Conservation (phyloP, 2,329 filamentous ascomycete species). For the Xylaria sp. region DNA sequence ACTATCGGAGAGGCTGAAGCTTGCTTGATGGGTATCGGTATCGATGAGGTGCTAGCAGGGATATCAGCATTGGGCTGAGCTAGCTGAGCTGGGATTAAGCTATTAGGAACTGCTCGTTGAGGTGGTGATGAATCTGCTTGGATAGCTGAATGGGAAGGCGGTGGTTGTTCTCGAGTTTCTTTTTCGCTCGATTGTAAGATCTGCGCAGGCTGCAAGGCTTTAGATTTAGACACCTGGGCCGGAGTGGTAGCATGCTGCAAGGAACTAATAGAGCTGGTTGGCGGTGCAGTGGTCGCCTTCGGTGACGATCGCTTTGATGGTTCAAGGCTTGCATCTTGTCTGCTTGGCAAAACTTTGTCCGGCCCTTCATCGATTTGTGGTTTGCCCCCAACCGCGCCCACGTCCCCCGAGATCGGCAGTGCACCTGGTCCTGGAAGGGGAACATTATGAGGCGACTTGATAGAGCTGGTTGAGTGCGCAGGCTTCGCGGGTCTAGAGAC, state of each 20-base stretch:
- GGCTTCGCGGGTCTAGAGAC: conserved; percentile 12
- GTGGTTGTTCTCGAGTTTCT: conserved; percentile 12
- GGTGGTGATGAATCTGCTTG: conserved; percentile 33
- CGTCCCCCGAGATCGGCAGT: conserved; percentile 5
- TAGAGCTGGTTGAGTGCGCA: conserved; percentile 10
- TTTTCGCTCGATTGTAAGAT: conserved; percentile 14
- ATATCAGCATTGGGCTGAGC: conserved; percentile 49
- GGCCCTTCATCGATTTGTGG: conserved; percentile 7
- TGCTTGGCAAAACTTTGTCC: conserved; percentile 14
- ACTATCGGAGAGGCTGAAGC: conserved; percentile 78
- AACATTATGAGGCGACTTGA: conserved; percentile 20
- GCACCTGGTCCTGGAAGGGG: background rate
- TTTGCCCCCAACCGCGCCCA: background rate
- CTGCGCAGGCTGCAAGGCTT: conserved; percentile 11
- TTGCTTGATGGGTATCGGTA: conserved; percentile 74
- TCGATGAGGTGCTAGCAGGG: conserved; percentile 60
- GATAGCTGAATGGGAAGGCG: conserved; percentile 22
- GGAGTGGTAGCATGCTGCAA: background rate
- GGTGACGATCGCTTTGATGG: background rate
- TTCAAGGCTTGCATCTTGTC: conserved; percentile 14
- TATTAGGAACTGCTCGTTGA: conserved; percentile 37
- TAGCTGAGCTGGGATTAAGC: conserved; percentile 50
- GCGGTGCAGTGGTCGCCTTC: background rate
- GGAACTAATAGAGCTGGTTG: conserved; percentile 3
- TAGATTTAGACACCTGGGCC: conserved; percentile 14